phyloP scores from a whole-genome alignment of 805 yeast genomes.

The Saturnispora gosingensis region DNA sequence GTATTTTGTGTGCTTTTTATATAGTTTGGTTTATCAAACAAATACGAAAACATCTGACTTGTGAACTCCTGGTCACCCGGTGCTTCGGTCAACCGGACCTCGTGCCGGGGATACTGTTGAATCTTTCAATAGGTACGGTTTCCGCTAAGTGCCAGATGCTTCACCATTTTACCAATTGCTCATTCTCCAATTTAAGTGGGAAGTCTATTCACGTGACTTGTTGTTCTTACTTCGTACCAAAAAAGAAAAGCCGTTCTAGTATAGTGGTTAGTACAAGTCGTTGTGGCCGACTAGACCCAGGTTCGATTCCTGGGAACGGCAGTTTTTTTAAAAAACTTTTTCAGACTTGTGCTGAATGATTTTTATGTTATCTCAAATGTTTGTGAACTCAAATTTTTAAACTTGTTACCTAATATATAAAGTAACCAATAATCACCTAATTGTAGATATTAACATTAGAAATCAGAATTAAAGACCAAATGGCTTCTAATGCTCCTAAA shows the following conservation, averaged over 20 bases:
- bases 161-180: too few species aligned
- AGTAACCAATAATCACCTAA: background rate
- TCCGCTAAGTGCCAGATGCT: too few species aligned
- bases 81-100: too few species aligned
- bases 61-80: too few species aligned
- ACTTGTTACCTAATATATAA: background rate
- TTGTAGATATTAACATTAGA: background rate
- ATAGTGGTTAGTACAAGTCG: slow-evolving; percentile 3
- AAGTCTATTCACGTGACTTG: too few species aligned
- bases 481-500: background rate
- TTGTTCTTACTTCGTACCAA: background rate
- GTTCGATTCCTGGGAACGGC: slow-evolving; percentile 3
- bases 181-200: too few species aligned
- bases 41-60: too few species aligned
- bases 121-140: too few species aligned
- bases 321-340: background rate
- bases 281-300: slow-evolving; percentile 3
- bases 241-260: slow-evolving; percentile 1
- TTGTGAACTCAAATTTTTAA: background rate
- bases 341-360: background rate
- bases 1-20: too few species aligned
- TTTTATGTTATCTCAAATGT: background rate
- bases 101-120: too few species aligned
- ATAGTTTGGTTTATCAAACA: too few species aligned
- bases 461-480: background rate